Evolutionary conservation across 169 alveolate genomes (phyloP).

Genomic region (Neospora caninum): DNA sequence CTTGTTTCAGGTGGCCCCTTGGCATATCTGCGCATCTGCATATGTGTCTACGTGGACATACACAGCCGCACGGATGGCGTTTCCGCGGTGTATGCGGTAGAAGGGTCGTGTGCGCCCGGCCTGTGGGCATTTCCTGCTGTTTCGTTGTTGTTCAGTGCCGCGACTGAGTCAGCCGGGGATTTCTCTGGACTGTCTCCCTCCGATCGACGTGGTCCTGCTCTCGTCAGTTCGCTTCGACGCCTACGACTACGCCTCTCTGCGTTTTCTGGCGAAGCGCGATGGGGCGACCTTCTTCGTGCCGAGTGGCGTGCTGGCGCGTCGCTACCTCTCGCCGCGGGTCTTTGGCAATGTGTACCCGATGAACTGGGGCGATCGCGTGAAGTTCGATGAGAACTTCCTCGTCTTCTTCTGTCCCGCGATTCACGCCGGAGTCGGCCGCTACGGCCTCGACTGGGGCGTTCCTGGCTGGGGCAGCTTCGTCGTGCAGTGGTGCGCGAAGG

Average conservation of each 20-base stretch:
- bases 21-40: too few relatives aligned
- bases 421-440: background rate
- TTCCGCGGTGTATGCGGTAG: too few relatives aligned
- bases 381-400: background rate
- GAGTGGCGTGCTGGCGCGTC: background rate
- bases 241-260: background rate
- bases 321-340: constrained; percentile 39
- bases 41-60: too few relatives aligned
- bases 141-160: constrained; percentile 21
- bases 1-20: too few relatives aligned
- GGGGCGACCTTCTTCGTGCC: constrained; percentile 14
- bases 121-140: too few relatives aligned
- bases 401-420: constrained; percentile 17
- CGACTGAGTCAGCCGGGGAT: constrained; percentile 40
- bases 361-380: constrained; percentile 44
- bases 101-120: too few relatives aligned
- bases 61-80: too few relatives aligned
- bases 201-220: constrained; percentile 33
- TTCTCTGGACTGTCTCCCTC: constrained; percentile 16
- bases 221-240: constrained; percentile 40
- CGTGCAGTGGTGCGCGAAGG: background rate
- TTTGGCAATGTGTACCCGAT: constrained; percentile 25
- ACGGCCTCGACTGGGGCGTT: constrained; percentile 5
- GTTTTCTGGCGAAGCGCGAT: background rate
- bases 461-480: constrained; percentile 44